Evolutionary conservation across 129 eudicot species (phyloP), one percentile per base, ranked within the genome.

Genomic region (Saposhnikovia divaricata): DNA sequence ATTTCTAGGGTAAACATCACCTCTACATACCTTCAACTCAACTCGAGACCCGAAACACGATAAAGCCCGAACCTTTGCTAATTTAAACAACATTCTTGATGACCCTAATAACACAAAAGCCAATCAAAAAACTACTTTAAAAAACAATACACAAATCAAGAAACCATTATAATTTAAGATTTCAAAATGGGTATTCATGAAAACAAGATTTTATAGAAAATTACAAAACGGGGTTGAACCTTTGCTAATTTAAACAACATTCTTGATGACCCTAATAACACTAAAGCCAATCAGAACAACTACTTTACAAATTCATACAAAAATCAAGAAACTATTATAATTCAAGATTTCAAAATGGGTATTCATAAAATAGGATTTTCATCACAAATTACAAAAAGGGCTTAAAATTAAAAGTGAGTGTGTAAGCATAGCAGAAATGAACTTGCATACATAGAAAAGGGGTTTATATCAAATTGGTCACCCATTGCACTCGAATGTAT

Each of bases 241-340:
- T 45, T 74, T 77, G 74, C 83, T 55, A 72, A 68, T 43, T 74
- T 87, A 25, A 75, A 75, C 27, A 82, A 74, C 90, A 87, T 87
- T 51, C 5, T 82, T 74, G 68, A 31, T 70, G 76, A 77, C 39
- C 83, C 79, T 76, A 66, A 45, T 9, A 59, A 34, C 2, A 31
- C 42, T 9, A 80, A 63, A 55, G 51, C 75, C 48, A 75, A 42
- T 78, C 4, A 45, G 37, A 63, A 72, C 27, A 34, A 27, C 45
- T 77, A 8, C 23, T 70, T 34, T 9, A 70, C 23, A 81, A 1
- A 11, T 7, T 6, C 27, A 38, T 0, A 75, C 48, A 63, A 14
- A 16, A 31, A 34, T 31, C 11, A 57, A 75, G 19, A 72, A 19
- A 43, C 10, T 14, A 12, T 23, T 2, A 23, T 25, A 8, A 77